A percentile compares a stretch with the other conserved stretches of the same genome.
Conservation (phyloP, 768 basidiomycete genomes). For the Pulveroboletus frians region DNA sequence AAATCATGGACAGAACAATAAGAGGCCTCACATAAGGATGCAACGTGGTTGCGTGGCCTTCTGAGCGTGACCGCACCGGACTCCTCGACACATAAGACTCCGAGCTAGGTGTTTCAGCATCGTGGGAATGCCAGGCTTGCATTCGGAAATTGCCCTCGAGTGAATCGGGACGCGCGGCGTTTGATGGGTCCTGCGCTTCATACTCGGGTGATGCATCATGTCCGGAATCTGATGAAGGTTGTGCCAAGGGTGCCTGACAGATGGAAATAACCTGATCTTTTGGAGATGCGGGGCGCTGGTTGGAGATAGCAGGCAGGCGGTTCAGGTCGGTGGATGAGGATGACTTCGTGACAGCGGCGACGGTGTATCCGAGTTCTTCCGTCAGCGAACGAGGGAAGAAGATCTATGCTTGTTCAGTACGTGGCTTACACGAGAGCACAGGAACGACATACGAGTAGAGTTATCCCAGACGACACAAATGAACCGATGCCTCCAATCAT, state of each 20-base stretch:
- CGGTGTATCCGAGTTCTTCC: slow-evolving; percentile 56
- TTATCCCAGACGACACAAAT: slow-evolving; percentile 76
- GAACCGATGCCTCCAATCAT: slow-evolving; percentile 72
- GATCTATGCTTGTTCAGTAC: slow-evolving; percentile 37
- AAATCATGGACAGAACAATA: neutral
- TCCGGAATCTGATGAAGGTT: slow-evolving; percentile 19
- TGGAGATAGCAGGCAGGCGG: slow-evolving; percentile 1
- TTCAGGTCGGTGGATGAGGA: slow-evolving; percentile 24
- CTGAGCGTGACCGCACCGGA: slow-evolving; percentile 28
- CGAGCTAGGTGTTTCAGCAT: slow-evolving; percentile 7
- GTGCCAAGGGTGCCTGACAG: slow-evolving; percentile 16
- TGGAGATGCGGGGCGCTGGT: slow-evolving; percentile 15
- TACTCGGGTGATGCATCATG: slow-evolving; percentile 37
- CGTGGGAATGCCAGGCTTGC: slow-evolving; percentile 20
- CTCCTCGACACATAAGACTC: slow-evolving; percentile 25
- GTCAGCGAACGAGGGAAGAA: slow-evolving; percentile 76
- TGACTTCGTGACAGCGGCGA: slow-evolving; percentile 29
- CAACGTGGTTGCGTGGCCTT: slow-evolving; percentile 21
- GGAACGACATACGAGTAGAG: slow-evolving; percentile 54
- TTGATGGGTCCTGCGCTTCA: slow-evolving; percentile 32
- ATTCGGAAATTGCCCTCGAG: slow-evolving; percentile 22
- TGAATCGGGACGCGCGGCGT: slow-evolving; percentile 11
- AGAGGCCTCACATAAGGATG: slow-evolving; percentile 28
- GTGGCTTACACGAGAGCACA: neutral
- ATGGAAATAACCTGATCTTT: slow-evolving; percentile 23